These are phyloP conservation scores for Mycena haematopus DNA, from an alignment of 768 basidiomycete species.

Conservation along the genomic window DNA sequence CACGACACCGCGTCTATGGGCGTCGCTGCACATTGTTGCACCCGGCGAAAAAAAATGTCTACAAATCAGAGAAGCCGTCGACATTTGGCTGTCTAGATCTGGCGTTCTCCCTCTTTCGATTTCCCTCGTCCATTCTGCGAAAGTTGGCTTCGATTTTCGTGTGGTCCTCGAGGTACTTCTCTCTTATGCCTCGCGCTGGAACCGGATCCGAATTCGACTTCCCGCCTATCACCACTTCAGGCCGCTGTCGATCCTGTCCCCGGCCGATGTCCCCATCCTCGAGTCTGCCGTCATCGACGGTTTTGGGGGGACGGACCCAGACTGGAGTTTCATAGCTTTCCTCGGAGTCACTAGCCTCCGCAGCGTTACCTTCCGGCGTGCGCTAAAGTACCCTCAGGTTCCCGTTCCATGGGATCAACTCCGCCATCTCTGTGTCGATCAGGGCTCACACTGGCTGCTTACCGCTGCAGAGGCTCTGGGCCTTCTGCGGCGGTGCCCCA, in stretches of 20 bases:
- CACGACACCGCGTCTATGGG: constrained; percentile 9
- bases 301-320: too few species aligned
- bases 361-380: background rate
- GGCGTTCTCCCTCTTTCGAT: constrained; percentile 10
- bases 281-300: background rate
- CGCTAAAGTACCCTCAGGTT: background rate
- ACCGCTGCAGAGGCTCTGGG: background rate
- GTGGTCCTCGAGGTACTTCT: background rate
- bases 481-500: background rate
- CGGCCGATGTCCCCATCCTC: background rate
- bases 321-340: background rate
- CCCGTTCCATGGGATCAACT: background rate
- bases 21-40: background rate
- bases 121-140: background rate
- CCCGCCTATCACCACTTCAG: background rate
- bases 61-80: background rate
- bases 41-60: background rate
- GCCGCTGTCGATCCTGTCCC: background rate
- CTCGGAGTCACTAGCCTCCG: background rate
- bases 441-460: background rate
- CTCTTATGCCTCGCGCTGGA: background rate
- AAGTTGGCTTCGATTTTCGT: background rate
- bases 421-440: background rate
- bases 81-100: constrained; percentile 2
- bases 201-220: background rate